These are phyloP conservation scores for Mastigamoeba balamuthi DNA, from an alignment of 78 protist species.

Conservation along the genomic window DNA sequence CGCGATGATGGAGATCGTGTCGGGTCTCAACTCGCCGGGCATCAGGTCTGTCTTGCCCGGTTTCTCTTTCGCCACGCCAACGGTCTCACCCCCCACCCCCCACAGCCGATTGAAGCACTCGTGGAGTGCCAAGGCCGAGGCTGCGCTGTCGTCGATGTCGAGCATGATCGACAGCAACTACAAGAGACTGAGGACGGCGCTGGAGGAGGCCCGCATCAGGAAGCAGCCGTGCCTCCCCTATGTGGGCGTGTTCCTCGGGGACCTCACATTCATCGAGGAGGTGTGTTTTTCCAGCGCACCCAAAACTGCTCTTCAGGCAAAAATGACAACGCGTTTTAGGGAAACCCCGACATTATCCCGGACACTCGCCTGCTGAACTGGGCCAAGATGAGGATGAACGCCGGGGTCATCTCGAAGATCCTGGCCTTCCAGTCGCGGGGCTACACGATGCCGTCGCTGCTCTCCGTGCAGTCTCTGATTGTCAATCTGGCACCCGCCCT, in stretches of 20 bases:
- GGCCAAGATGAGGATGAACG: not conserved
- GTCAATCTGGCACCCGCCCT: too few species aligned
- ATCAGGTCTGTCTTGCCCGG: not conserved
- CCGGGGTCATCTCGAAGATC: not conserved
- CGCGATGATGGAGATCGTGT: constrained; percentile 40
- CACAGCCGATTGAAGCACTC: constrained; percentile 42
- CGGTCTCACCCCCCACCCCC: constrained; percentile 1
- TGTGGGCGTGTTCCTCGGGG: constrained; percentile 53
- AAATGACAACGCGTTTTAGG: too few species aligned
- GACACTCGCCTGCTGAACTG: not conserved
- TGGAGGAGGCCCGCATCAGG: not conserved
- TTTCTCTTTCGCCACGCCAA: not conserved
- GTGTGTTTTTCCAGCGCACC: constrained; percentile 23
- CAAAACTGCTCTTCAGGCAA: too few species aligned
- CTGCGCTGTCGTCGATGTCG: not conserved
- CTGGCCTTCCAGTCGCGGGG: not conserved
- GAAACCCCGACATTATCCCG: not conserved
- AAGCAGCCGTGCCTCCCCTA: constrained; percentile 57
- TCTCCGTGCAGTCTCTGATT: too few species aligned
- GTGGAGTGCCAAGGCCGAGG: constrained; percentile 20
- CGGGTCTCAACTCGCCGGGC: constrained; percentile 11
- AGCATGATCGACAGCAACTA: constrained; percentile 20
- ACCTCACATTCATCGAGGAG: constrained; percentile 60
- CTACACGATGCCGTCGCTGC: not conserved
- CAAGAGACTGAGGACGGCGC: constrained; percentile 9